Conservation (phyloP, 2,329 filamentous ascomycete genomes). For the Fusarium multiceps region DNA sequence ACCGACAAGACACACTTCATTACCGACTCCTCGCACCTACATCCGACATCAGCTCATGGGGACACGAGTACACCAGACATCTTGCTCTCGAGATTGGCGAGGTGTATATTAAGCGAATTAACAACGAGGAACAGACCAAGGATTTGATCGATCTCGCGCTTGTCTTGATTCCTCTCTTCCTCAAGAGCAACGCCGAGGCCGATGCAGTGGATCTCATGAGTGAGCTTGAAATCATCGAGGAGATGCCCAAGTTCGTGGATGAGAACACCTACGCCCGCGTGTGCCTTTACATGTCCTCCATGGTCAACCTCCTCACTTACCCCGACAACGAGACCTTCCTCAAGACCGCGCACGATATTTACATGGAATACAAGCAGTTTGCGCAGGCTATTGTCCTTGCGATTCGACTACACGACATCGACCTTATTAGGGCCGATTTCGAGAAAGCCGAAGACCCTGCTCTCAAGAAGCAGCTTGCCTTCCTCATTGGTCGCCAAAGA, state of each 20-base stretch:
- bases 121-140: conserved; percentile 83
- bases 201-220: conserved; percentile 97
- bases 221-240: conserved; percentile 96
- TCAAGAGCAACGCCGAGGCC: conserved; percentile 97
- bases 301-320: conserved; percentile 97
- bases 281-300: conserved; percentile 98
- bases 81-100: conserved; percentile 95
- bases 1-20: conserved; percentile 94
- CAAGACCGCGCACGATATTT: conserved; percentile 91
- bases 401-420: conserved; percentile 89
- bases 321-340: conserved; percentile 98
- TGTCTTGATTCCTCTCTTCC: conserved; percentile 89
- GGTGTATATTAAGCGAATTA: conserved; percentile 88
- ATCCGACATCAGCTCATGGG: conserved; percentile 95
- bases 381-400: conserved; percentile 94
- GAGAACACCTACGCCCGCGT: conserved; percentile 93
- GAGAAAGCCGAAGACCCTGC: conserved; percentile 82
- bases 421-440: conserved; percentile 85
- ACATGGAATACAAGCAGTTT: conserved; percentile 91
- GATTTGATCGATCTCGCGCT: conserved; percentile 88
- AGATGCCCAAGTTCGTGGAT: conserved; percentile 89
- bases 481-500: conserved; percentile 90
- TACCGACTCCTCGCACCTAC: conserved; percentile 91
- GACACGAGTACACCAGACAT: conserved; percentile 97
- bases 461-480: conserved; percentile 92